Conservation (phyloP, 345 rosid genomes). For the Tarenaya hassleriana region DNA sequence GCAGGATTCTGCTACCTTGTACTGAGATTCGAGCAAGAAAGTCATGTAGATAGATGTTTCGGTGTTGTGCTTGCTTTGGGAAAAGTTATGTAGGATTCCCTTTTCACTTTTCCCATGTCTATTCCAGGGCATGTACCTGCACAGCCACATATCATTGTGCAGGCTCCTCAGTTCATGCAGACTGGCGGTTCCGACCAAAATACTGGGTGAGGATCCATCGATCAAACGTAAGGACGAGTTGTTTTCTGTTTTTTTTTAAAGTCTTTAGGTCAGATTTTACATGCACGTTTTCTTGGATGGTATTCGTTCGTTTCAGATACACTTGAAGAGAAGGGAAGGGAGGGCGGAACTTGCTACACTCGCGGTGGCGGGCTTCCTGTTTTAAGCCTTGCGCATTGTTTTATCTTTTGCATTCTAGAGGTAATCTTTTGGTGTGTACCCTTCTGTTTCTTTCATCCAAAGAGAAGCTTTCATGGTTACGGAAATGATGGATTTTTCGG, state of each 20-base stretch:
- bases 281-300: neutral
- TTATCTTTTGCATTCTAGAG: constrained; percentile 81
- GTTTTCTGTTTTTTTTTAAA: neutral
- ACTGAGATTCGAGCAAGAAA: too few relatives aligned
- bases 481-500: neutral
- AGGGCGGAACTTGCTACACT: constrained; percentile 53
- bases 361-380: constrained; percentile 69
- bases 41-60: too few relatives aligned
- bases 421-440: constrained; percentile 35
- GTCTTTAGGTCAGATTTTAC: neutral
- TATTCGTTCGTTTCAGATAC: constrained; percentile 11
- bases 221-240: constrained; percentile 36
- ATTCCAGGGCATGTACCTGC: constrained; percentile 30
- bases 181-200: constrained; percentile 83
- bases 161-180: constrained; percentile 71
- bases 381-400: constrained; percentile 72
- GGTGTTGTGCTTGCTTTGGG: too few relatives aligned
- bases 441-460: neutral
- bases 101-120: neutral
- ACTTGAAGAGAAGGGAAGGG: constrained; percentile 20
- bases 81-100: too few relatives aligned
- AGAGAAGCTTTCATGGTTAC: neutral
- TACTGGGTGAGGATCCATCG: constrained; percentile 61
- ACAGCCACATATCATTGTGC: constrained; percentile 62
- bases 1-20: too few relatives aligned